Conservation (phyloP, 2,329 filamentous ascomycete genomes). For the Exophiala sideris region DNA sequence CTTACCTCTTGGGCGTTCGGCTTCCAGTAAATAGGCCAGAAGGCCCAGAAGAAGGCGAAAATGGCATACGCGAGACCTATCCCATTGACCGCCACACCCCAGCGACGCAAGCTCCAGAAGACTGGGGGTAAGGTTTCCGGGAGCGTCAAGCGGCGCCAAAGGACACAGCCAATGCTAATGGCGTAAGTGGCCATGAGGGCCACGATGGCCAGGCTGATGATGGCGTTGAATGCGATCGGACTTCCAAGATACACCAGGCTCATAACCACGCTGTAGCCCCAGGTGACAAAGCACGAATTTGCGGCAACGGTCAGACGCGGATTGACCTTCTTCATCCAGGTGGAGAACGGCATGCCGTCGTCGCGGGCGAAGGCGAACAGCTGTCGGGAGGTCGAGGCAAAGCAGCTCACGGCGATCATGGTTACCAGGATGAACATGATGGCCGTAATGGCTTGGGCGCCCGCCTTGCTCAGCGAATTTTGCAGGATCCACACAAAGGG, state of each 20-base stretch:
- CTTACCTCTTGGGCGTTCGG: too few relatives aligned
- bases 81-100: slow-evolving; percentile 33
- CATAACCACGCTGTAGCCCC: slow-evolving; percentile 12
- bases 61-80: slow-evolving; percentile 31
- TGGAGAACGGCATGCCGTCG: slow-evolving; percentile 41
- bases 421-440: slow-evolving; percentile 42
- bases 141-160: slow-evolving; percentile 41
- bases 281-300: slow-evolving; percentile 23
- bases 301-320: slow-evolving; percentile 21
- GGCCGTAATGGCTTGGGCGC: slow-evolving; percentile 36
- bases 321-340: slow-evolving; percentile 33
- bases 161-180: slow-evolving; percentile 46
- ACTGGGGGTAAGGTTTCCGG: slow-evolving; percentile 38
- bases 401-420: slow-evolving; percentile 37
- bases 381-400: slow-evolving; percentile 40
- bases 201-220: slow-evolving; percentile 45
- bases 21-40: slow-evolving; percentile 40
- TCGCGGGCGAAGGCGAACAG: slow-evolving; percentile 45
- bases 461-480: slow-evolving; percentile 27
- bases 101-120: slow-evolving; percentile 44
- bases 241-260: slow-evolving; percentile 25
- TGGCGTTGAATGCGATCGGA: slow-evolving; percentile 24
- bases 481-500: slow-evolving; percentile 50
- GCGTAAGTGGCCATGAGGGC: slow-evolving; percentile 51
- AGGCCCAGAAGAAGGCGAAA: slow-evolving; percentile 47